A percentile compares a stretch with the other conserved stretches of the same genome.
These are phyloP conservation scores for Alternaria sp. DNA, from an alignment of 2,329 filamentous ascomycete genomes.

Conservation along the genomic window DNA sequence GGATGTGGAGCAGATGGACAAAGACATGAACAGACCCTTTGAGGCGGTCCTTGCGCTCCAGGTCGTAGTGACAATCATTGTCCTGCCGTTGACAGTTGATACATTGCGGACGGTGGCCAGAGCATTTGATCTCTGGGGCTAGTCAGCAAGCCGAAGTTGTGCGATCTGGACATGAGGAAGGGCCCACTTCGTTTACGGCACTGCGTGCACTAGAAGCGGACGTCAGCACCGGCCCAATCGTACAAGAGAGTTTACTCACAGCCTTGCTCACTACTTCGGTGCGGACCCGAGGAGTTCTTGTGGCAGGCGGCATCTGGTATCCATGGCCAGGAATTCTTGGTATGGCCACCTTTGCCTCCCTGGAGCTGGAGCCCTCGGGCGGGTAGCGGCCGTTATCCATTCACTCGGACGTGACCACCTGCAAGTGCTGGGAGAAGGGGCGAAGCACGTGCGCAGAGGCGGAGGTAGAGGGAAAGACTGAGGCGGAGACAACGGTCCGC, in stretches of 20 bases:
- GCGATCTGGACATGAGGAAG: not conserved
- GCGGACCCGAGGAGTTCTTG: constrained; percentile 3
- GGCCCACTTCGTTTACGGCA: constrained; percentile 28
- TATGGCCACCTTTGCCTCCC: constrained; percentile 14
- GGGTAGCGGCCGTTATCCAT: constrained; percentile 2
- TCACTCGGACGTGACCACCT: not conserved
- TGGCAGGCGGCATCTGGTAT: not conserved
- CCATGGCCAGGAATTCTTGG: constrained; percentile 2
- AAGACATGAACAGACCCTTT: constrained; percentile 28
- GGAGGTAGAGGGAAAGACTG: not conserved
- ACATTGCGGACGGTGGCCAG: constrained; percentile 41
- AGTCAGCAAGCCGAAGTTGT: constrained; percentile 4
- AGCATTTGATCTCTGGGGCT: constrained; percentile 41
- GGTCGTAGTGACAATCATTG: constrained; percentile 40
- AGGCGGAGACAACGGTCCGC: not conserved
- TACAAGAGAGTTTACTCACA: constrained; percentile 4
- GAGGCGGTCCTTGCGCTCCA: constrained; percentile 41
- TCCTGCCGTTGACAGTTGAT: constrained; percentile 36
- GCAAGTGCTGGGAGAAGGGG: not conserved
- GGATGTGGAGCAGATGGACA: not conserved
- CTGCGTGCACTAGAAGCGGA: constrained; percentile 16
- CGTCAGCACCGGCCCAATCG: constrained; percentile 3
- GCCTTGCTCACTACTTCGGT: constrained; percentile 21
- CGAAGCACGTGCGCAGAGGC: not conserved
- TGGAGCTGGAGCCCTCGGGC: not conserved